Evolutionary conservation across 371 early-diverging fungal species (phyloP), one percentile per base, ranked within the genome.

Genomic region (Cokeromyces recurvatus): DNA sequence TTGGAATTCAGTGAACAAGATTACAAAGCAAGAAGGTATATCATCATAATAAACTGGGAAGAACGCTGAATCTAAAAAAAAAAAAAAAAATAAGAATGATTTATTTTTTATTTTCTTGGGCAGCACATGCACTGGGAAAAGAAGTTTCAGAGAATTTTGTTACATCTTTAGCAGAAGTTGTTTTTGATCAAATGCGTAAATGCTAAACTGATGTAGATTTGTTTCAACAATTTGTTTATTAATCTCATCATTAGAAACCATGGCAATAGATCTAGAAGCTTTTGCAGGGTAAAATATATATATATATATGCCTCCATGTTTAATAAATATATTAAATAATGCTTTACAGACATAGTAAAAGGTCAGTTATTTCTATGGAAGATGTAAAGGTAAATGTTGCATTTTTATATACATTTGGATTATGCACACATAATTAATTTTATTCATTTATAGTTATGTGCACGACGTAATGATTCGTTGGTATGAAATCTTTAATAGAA

Each of bases 231-330:
- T n/a, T n/a, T n/a, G n/a, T 22, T 17, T 14, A 34, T 32, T 14
- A 27, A 6, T 15, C 4, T 17, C 21, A 23, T 19, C 36, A 20
- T 11, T 50, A 59, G 57, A 38, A 38, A 42, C 32, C 2, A 54
- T 59, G 59, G 59, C 54, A n/a, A 41, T 16, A 8, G 59, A 59
- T 38, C 32, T 59, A 11, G 59, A 59, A 15, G 46, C 59, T 25
- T 59, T 59, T 50, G 54, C 59, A 46, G 50, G 14, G 59, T 59
- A 54, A 50, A 23, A 14, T 14, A 24, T 21, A 1, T 37, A 31
- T 23, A 8, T 15, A n/a, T n/a, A n/a, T n/a, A n/a, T n/a, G n/a
- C n/a, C n/a, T n/a, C n/a, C n/a, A n/a, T n/a, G n/a, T n/a, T n/a
- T 22, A 20, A 27, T 32, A 21, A 23, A 41, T 22, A 12, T 16